Base-by-base conservation (phyloP, 176 grass and related monocot genomes). In the Melocanna baccifera region DNA sequence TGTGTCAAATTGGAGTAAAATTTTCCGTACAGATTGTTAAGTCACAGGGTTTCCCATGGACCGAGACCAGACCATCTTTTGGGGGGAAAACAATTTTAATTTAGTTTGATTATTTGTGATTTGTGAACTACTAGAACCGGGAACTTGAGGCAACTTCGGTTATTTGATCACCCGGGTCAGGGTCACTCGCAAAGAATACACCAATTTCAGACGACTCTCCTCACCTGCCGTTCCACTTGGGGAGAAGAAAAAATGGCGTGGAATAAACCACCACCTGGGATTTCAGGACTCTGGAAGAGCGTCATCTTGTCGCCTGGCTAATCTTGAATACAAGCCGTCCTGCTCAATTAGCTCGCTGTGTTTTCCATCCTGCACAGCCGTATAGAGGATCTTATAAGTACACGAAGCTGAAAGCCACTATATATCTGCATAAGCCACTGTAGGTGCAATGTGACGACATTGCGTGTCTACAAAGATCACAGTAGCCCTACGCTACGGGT, bases 241-340 rank as follows among this genome's bases (percentile, higher is more conserved):
- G 25, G n/a, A n/a, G n/a, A n/a, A n/a, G n/a, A 72, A 75, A 86
- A 80, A 26, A 51, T 10, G 20, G n/a, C 10, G 69, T 75, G 81
- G 40, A 70, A 23, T 70, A 75, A 84, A 84, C 75, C 67, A 84
- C 62, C 11, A 52, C 42, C 11, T 84, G 68, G 62, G 74, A 83
- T 75, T 61, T 41, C 51, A 78, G 75, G 67, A 67, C 78, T 89
- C 89, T 6, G 87, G 58, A 62, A 96, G 91, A 32, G 90, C 69
- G 52, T 94, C 91, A 43, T 91, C 87, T 84, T 96, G 96, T 69
- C 91, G 81, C 87, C 71, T 92, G 13, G 82, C 91, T 87, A 99
- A 67, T 87, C 92, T 95, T 84, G 96, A 94, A 84, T 96, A 99
- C 68, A 99, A 86, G 28, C 96, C 96, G 78, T 90, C 82, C 39